These are phyloP conservation scores for Solanum virginianum DNA, from an alignment of 257 asterid species.

Conservation along the genomic window DNA sequence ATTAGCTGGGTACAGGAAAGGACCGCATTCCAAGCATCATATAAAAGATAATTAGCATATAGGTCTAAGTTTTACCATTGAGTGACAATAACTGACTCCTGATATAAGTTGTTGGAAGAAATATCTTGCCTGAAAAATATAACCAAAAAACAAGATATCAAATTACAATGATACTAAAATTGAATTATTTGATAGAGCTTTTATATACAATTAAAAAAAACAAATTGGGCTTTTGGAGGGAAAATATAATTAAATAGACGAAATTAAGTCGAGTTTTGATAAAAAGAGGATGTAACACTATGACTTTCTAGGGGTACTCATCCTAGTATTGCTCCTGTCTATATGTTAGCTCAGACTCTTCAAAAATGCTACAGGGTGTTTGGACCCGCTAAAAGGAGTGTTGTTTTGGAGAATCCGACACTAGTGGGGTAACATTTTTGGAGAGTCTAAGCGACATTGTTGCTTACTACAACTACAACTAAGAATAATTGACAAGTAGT, in stretches of 20 bases:
- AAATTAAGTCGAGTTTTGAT: not conserved
- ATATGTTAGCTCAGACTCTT: not conserved
- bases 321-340: no score
- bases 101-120: constrained; percentile 71
- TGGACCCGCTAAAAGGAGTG: not conserved
- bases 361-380: not conserved
- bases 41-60: no score
- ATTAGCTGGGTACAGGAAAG: not conserved
- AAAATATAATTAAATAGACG: no score
- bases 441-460: not conserved
- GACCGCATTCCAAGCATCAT: not conserved
- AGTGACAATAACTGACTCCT: constrained; percentile 76
- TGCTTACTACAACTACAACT: not conserved
- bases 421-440: not conserved
- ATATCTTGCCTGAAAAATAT: constrained; percentile 45
- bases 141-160: not conserved
- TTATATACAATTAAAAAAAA: no score
- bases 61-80: constrained; percentile 31
- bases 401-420: not conserved
- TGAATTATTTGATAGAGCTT: not conserved
- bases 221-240: not conserved
- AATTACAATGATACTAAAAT: not conserved
- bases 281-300: not conserved
- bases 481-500: not conserved
- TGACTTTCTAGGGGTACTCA: not conserved